phyloP scores from a whole-genome alignment of 805 yeast species.

The Wickerhamomyces sydowiorum region DNA sequence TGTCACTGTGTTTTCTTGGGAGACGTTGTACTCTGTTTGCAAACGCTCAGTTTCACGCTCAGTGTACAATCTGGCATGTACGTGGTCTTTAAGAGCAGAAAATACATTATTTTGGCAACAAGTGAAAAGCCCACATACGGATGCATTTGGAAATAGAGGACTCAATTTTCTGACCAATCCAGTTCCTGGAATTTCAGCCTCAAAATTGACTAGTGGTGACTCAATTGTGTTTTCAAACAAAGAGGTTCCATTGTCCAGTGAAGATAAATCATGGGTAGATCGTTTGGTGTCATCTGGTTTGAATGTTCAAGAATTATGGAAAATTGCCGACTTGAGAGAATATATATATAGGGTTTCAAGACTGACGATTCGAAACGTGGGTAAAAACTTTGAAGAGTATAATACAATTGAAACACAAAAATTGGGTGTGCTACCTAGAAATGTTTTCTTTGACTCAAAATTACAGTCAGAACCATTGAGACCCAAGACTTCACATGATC shows the following conservation, averaged over 20 bases:
- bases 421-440: slow-evolving; percentile 40
- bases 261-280: slow-evolving; percentile 69
- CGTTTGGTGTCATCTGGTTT: slow-evolving; percentile 71
- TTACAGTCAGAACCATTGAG: slow-evolving; percentile 3
- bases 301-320: slow-evolving; percentile 73
- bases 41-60: slow-evolving; percentile 62
- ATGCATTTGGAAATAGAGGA: slow-evolving; percentile 41
- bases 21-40: slow-evolving; percentile 58
- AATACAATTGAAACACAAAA: slow-evolving; percentile 22
- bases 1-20: slow-evolving; percentile 60
- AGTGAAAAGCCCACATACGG: slow-evolving; percentile 28
- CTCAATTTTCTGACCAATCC: slow-evolving; percentile 26
- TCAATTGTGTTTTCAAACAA: slow-evolving; percentile 33
- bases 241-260: slow-evolving; percentile 52
- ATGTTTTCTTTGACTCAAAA: slow-evolving; percentile 43
- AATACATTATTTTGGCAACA: slow-evolving; percentile 80
- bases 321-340: slow-evolving; percentile 62
- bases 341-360: slow-evolving; percentile 58
- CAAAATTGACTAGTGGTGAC: slow-evolving; percentile 15
- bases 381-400: slow-evolving; percentile 8
- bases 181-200: slow-evolving; percentile 6
- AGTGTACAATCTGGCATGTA: slow-evolving; percentile 54
- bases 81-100: slow-evolving; percentile 66
- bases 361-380: slow-evolving; percentile 28
- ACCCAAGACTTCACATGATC: background rate